phyloP scores from a whole-genome alignment of 352 stramenopile species.

The Phytophthora sojae region DNA sequence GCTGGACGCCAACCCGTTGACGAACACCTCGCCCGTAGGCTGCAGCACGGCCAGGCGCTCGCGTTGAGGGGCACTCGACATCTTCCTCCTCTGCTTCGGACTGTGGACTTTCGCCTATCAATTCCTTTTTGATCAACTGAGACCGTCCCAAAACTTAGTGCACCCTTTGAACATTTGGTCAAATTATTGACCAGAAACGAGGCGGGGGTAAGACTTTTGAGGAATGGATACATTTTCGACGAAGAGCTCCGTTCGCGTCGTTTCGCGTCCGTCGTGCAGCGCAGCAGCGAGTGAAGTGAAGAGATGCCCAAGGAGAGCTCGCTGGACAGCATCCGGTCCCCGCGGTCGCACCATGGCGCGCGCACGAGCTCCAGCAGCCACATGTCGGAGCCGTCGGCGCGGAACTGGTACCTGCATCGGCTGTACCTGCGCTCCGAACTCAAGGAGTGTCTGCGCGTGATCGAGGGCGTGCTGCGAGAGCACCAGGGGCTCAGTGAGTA shows the following conservation, averaged over 20 bases:
- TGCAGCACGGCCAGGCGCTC: slow-evolving; percentile 57
- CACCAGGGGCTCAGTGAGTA: slow-evolving; percentile 92
- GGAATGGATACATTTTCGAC: background rate
- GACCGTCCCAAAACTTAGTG: slow-evolving; percentile 2
- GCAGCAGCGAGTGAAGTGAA: slow-evolving; percentile 8
- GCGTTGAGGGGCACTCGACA: slow-evolving; percentile 24
- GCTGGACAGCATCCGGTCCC: slow-evolving; percentile 67
- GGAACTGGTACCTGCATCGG: slow-evolving; percentile 89
- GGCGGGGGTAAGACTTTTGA: slow-evolving; percentile 9
- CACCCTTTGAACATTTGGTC: background rate
- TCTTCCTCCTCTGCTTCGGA: slow-evolving; percentile 4
- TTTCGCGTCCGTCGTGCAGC: slow-evolving; percentile 20
- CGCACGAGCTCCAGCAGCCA: slow-evolving; percentile 22
- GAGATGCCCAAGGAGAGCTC: slow-evolving; percentile 26
- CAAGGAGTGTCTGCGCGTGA: slow-evolving; percentile 89
- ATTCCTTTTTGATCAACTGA: slow-evolving; percentile 15
- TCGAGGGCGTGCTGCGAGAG: slow-evolving; percentile 88
- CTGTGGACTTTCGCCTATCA: slow-evolving; percentile 1
- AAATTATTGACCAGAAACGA: background rate
- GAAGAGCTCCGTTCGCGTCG: slow-evolving; percentile 21
- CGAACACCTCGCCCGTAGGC: slow-evolving; percentile 78
- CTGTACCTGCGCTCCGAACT: slow-evolving; percentile 89
- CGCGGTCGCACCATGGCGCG: slow-evolving; percentile 47
- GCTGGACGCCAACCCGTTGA: slow-evolving; percentile 77
- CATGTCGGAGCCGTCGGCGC: slow-evolving; percentile 53